Percentiles rank a stretch among this genome's conserved stretches.
Evolutionary conservation across 768 basidiomycete genomes (phyloP).

Genomic region (Saitozyma sp.): DNA sequence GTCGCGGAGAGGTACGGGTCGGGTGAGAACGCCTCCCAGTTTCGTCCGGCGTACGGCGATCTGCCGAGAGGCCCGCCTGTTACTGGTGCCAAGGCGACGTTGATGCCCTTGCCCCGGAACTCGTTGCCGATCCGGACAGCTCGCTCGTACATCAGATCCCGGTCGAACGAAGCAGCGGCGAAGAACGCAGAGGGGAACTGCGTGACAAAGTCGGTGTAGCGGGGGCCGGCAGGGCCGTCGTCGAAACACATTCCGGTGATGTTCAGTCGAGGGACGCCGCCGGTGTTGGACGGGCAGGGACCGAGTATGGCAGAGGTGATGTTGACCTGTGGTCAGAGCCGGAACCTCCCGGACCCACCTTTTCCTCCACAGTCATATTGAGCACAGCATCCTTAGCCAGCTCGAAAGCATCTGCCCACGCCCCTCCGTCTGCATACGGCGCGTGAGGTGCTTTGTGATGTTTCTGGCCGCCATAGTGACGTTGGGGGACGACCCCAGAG

Average conservation of each 20-base stretch:
- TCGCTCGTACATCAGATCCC: slow-evolving; percentile 71
- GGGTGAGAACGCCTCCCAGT: slow-evolving; percentile 49
- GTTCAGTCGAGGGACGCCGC: slow-evolving; percentile 41
- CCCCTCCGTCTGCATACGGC: slow-evolving; percentile 21
- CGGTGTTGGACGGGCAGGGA: slow-evolving; percentile 46
- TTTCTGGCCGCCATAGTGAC: no score
- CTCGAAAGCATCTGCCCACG: slow-evolving; percentile 32
- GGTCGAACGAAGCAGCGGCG: slow-evolving; percentile 60
- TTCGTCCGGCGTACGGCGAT: slow-evolving; percentile 46
- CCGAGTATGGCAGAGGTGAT: slow-evolving; percentile 40
- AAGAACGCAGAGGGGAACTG: slow-evolving; percentile 50
- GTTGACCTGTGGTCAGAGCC: slow-evolving; percentile 30
- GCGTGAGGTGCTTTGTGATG: no score
- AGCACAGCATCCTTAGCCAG: slow-evolving; percentile 21
- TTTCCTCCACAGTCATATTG: slow-evolving; percentile 47
- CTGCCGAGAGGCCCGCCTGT: slow-evolving; percentile 49
- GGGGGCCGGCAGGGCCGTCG: slow-evolving; percentile 47
- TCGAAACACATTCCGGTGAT: slow-evolving; percentile 45
- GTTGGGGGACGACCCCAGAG: no score
- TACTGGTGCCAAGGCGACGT: slow-evolving; percentile 63
- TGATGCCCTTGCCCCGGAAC: slow-evolving; percentile 77
- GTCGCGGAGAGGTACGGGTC: slow-evolving; percentile 46
- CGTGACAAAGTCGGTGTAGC: slow-evolving; percentile 48
- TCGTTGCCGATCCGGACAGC: slow-evolving; percentile 79
- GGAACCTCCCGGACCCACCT: slow-evolving; percentile 26